Base-by-base conservation (phyloP, 305 asterid genomes). In the Fraxinus sp. region DNA sequence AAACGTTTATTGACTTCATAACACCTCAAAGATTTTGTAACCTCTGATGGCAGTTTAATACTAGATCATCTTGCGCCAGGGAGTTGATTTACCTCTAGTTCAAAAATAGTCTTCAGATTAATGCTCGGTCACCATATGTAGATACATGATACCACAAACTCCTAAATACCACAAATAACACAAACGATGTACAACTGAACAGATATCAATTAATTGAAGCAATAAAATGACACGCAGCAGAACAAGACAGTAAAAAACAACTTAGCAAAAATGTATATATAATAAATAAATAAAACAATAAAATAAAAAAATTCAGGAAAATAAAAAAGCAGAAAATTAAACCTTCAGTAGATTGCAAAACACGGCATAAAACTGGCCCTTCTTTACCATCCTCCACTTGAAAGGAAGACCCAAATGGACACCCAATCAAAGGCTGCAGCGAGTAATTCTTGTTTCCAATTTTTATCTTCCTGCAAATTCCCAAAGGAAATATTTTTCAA, bases 361-460 rank as follows among this genome's bases (percentile, higher is more conserved):
- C 75, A 59, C 93, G 94, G 81, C 93, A 88, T 78, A 96, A 89
- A 89, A 89, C 78, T 0, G 96, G 86, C 8, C 97, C 97, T 20
- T 89, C 92, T 75, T 87, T 85, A 66, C 97, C 97, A 79, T 86
- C 90, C 80, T 90, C 96, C 70, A 92, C 89, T 85, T 93, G 93
- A 89, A 96, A 94, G 76, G 89, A 84, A 81, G 96, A 83, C 62
- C 99, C 99, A 79, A 94, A 96, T 0, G 96, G 92, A 81, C 93
- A 88, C 16, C 98, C 97, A 87, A 96, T 87, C 89, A 96, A 84
- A 62, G 97, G 95, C 91, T 90, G 95, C 83, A 96, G 90, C 41
- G 92, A 90, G 83, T 89, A 96, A 78, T 89, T 90, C 81, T 89
- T 94, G 88, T 92, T 88, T 82, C 97, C 98, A 80, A 96, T 91